Conservation (phyloP, 2,329 filamentous ascomycete species). For the Aspergillus pseudoterreus region DNA sequence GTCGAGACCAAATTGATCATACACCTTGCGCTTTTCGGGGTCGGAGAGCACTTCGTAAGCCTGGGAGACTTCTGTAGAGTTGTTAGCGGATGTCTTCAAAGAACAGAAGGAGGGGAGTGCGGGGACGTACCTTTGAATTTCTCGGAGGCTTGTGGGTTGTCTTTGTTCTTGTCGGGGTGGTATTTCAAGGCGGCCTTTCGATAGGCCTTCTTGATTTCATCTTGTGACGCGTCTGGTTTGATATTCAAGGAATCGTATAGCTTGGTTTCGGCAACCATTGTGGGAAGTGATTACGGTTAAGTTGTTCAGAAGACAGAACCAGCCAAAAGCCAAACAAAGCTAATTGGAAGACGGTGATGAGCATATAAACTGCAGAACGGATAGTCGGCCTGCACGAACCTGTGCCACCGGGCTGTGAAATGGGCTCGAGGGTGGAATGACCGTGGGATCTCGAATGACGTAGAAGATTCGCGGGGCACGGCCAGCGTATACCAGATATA, state of each 20-base stretch:
- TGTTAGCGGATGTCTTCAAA: neutral
- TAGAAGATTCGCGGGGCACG: slow-evolving; percentile 28
- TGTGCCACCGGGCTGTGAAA: neutral
- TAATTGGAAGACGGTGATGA: slow-evolving; percentile 10
- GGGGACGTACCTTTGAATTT: slow-evolving; percentile 76
- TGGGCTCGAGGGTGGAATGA: slow-evolving; percentile 27
- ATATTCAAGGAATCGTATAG: slow-evolving; percentile 84
- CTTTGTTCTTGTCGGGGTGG: slow-evolving; percentile 97
- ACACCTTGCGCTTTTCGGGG: slow-evolving; percentile 91
- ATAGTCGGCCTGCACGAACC: slow-evolving; percentile 2
- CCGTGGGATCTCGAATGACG: slow-evolving; percentile 29
- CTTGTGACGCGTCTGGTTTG: slow-evolving; percentile 75
- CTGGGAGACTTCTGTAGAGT: slow-evolving; percentile 72
- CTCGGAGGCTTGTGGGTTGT: slow-evolving; percentile 77
- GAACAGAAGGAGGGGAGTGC: neutral
- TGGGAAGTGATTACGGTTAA: slow-evolving; percentile 23
- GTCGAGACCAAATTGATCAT: slow-evolving; percentile 92
- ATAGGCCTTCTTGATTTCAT: slow-evolving; percentile 93
- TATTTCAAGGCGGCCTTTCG: slow-evolving; percentile 83
- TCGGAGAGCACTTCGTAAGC: slow-evolving; percentile 98
- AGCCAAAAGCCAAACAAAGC: slow-evolving; percentile 2
- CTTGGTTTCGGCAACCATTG: slow-evolving; percentile 92
- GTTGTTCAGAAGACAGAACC: neutral
- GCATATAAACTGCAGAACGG: slow-evolving; percentile 9
- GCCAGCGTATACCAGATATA: neutral